Evolutionary conservation across 768 basidiomycete species (phyloP).

Genomic region (Mycena alexandri): DNA sequence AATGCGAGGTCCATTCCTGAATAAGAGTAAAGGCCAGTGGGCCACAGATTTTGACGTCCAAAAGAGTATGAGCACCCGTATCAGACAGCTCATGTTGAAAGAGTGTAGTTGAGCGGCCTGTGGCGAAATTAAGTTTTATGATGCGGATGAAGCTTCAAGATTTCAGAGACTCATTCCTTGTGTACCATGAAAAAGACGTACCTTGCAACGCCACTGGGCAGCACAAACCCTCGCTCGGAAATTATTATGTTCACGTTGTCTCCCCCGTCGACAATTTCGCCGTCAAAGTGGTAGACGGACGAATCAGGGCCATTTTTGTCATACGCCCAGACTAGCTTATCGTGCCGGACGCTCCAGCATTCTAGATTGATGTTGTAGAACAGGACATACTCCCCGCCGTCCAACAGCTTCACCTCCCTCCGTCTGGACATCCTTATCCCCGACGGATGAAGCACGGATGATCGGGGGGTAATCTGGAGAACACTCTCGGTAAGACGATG

Average conservation of each 20-base stretch:
- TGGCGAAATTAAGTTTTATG: slow-evolving; percentile 18
- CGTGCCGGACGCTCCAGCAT: slow-evolving; percentile 30
- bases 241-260: slow-evolving; percentile 19
- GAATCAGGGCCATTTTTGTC: slow-evolving; percentile 3
- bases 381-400: slow-evolving; percentile 31
- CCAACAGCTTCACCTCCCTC: slow-evolving; percentile 4
- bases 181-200: background rate
- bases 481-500: background rate
- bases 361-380: slow-evolving; percentile 20
- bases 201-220: background rate
- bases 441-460: slow-evolving; percentile 10
- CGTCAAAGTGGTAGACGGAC: background rate
- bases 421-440: background rate
- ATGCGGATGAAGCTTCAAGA: slow-evolving; percentile 14
- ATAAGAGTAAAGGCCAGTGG: background rate
- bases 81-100: background rate
- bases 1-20: background rate
- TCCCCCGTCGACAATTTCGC: slow-evolving; percentile 20
- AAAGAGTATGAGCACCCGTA: background rate
- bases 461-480: background rate
- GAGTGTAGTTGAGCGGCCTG: slow-evolving; percentile 14
- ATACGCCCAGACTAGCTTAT: slow-evolving; percentile 25
- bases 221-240: slow-evolving; percentile 5
- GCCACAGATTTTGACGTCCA: slow-evolving; percentile 13
- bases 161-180: background rate